Percentiles rank a stretch among this genome's conserved stretches.
phyloP scores from a whole-genome alignment of 257 asterid genomes.

The Coffea canephora region DNA sequence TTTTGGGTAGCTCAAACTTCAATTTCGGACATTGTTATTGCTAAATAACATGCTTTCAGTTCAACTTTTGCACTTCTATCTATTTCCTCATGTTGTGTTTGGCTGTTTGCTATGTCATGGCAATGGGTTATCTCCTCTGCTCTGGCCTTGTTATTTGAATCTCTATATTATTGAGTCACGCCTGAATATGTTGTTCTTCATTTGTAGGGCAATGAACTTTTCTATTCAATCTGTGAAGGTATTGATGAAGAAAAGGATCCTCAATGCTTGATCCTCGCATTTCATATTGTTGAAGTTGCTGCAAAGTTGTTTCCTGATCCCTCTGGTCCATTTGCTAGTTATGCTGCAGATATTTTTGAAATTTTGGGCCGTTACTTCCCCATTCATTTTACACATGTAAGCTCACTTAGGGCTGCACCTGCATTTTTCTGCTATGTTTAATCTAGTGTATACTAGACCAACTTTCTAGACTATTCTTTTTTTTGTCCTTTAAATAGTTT shows the following conservation, averaged over 20 bases:
- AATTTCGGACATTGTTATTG: neutral
- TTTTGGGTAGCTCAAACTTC: neutral
- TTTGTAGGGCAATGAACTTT: constrained; percentile 66
- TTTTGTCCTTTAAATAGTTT: neutral
- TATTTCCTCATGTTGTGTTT: neutral
- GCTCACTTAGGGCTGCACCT: constrained; percentile 25
- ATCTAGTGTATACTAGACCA: constrained; percentile 4
- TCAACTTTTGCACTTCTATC: neutral
- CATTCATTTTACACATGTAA: constrained; percentile 88
- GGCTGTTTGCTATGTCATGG: neutral
- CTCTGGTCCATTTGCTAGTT: constrained; percentile 59
- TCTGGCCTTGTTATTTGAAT: neutral
- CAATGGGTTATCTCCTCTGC: neutral
- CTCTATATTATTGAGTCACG: neutral
- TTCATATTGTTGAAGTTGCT: constrained; percentile 65
- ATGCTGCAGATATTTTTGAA: constrained; percentile 68
- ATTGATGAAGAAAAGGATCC: constrained; percentile 94
- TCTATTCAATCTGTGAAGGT: constrained; percentile 80
- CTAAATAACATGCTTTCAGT: neutral
- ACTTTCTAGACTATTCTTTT: neutral
- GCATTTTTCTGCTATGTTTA: constrained; percentile 10
- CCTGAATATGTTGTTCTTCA: constrained; percentile 9
- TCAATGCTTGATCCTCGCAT: constrained; percentile 67
- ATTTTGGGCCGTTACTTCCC: constrained; percentile 85
- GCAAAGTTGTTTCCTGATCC: constrained; percentile 58